Percentiles rank a stretch among this genome's conserved stretches.
phyloP scores from a whole-genome alignment of 306 rosid species.

The Cicer arietinum region DNA sequence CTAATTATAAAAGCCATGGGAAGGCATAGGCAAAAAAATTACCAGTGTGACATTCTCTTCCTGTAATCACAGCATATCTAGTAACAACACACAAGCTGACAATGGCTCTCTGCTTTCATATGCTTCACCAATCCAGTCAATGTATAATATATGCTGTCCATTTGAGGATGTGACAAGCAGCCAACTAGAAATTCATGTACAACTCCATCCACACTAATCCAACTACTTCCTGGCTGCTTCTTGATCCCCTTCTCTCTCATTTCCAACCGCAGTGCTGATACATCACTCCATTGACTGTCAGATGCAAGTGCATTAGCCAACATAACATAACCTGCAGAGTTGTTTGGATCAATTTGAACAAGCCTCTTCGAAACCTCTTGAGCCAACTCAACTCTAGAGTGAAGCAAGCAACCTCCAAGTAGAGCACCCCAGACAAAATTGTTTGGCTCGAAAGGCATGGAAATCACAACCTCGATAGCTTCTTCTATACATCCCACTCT shows the following conservation, averaged over 20 bases:
- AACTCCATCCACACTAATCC: slow-evolving; percentile 65
- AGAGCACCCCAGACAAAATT: slow-evolving; percentile 72
- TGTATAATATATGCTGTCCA: slow-evolving; percentile 45
- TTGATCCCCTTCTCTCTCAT: slow-evolving; percentile 65
- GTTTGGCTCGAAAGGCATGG: slow-evolving; percentile 68
- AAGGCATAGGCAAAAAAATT: no score
- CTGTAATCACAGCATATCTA: no score
- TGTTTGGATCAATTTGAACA: slow-evolving; percentile 59
- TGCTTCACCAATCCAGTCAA: slow-evolving; percentile 59
- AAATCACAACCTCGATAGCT: slow-evolving; percentile 54
- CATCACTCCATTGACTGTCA: slow-evolving; percentile 58
- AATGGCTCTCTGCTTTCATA: slow-evolving; percentile 50
- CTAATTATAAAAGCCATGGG: no score
- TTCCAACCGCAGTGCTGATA: slow-evolving; percentile 50
- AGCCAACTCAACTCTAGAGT: slow-evolving; percentile 61
- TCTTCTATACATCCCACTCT: slow-evolving; percentile 62
- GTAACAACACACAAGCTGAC: neutral
- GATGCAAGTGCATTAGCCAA: slow-evolving; percentile 67
- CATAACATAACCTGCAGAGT: slow-evolving; percentile 65
- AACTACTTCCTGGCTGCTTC: slow-evolving; percentile 71
- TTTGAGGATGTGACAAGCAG: slow-evolving; percentile 52
- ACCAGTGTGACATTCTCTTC: no score
- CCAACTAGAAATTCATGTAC: slow-evolving; percentile 67
- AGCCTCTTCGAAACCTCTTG: slow-evolving; percentile 62
- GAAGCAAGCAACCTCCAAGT: slow-evolving; percentile 67